phyloP scores from a whole-genome alignment of 2,329 filamentous ascomycete species.

The Colletotrichum theobromicola region DNA sequence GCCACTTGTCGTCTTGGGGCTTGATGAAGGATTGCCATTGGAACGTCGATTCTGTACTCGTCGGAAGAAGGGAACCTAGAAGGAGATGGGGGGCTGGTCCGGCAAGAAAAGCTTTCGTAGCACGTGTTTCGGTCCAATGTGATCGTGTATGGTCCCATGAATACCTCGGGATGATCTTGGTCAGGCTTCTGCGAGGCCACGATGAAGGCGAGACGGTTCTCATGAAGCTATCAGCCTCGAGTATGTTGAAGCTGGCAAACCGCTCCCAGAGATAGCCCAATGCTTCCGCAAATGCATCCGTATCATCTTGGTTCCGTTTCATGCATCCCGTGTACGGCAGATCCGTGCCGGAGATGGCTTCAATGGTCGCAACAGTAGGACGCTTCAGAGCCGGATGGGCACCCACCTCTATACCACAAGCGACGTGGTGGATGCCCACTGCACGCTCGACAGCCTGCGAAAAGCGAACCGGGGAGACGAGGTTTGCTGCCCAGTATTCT shows the following conservation, averaged over 20 bases:
- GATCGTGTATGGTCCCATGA: conserved; percentile 41
- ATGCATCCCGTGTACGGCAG: conserved; percentile 29
- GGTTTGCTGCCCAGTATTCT: conserved; percentile 33
- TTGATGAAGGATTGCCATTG: neutral
- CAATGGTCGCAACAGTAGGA: conserved; percentile 29
- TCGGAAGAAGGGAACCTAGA: neutral
- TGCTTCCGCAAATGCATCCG: conserved; percentile 22
- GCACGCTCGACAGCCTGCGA: conserved; percentile 16
- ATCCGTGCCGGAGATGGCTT: conserved; percentile 26
- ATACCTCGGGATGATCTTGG: conserved; percentile 39
- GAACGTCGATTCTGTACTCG: neutral
- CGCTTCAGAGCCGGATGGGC: conserved; percentile 44
- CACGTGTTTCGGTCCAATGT: conserved; percentile 32
- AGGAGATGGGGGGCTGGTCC: conserved; percentile 39
- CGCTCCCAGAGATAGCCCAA: conserved; percentile 24
- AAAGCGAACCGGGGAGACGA: conserved; percentile 33
- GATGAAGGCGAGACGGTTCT: neutral
- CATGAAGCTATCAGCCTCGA: neutral
- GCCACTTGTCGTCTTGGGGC: conserved; percentile 37
- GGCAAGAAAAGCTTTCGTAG: neutral
- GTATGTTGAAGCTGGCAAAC: conserved; percentile 12
- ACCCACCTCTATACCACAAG: conserved; percentile 32
- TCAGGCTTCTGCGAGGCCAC: neutral
- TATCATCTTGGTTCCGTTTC: conserved; percentile 22
- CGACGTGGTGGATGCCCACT: conserved; percentile 9